Conservation (phyloP, 2,329 filamentous ascomycete species). For the Penicillium sp. region DNA sequence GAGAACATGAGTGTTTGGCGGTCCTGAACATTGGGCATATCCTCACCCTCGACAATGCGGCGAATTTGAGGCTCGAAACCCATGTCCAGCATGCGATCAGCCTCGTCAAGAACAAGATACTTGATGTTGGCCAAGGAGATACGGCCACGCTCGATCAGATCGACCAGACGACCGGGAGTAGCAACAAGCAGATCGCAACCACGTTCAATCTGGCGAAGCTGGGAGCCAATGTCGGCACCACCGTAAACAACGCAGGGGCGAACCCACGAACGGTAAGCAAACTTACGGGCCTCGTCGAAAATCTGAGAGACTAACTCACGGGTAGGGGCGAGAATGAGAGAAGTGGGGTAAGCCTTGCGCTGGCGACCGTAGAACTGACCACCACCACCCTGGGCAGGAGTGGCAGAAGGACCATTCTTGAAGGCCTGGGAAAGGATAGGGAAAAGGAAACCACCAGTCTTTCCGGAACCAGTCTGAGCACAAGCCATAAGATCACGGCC, state of each 20-base stretch:
- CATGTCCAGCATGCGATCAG: constrained; percentile 99
- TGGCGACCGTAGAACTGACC: constrained; percentile 77
- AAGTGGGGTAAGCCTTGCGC: constrained; percentile 96
- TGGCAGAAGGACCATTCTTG: constrained; percentile 75
- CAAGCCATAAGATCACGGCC: constrained; percentile 99
- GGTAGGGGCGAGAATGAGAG: constrained; percentile 90
- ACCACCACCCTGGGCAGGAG: constrained; percentile 57
- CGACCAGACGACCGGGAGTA: constrained; percentile 93
- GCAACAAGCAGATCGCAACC: constrained; percentile 96
- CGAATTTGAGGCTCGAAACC: constrained; percentile 99
- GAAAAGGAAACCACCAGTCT: constrained; percentile 99
- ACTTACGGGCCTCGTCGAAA: constrained; percentile 96
- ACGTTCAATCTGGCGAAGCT: constrained; percentile 96
- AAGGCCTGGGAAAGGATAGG: constrained; percentile 98
- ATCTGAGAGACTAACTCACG: constrained; percentile 99
- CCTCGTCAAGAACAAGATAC: constrained; percentile 97
- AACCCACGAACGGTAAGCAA: constrained; percentile 98
- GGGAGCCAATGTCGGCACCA: constrained; percentile 96
- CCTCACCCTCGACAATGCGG: constrained; percentile 95
- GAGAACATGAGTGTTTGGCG: constrained; percentile 99
- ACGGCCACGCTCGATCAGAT: constrained; percentile 96
- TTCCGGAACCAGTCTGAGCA: constrained; percentile 98
- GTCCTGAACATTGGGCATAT: constrained; percentile 80
- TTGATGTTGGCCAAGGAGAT: constrained; percentile 99
- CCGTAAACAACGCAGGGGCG: constrained; percentile 97